Base-by-base conservation (phyloP, 768 basidiomycete genomes). In the Hemileccinum impolitum region DNA sequence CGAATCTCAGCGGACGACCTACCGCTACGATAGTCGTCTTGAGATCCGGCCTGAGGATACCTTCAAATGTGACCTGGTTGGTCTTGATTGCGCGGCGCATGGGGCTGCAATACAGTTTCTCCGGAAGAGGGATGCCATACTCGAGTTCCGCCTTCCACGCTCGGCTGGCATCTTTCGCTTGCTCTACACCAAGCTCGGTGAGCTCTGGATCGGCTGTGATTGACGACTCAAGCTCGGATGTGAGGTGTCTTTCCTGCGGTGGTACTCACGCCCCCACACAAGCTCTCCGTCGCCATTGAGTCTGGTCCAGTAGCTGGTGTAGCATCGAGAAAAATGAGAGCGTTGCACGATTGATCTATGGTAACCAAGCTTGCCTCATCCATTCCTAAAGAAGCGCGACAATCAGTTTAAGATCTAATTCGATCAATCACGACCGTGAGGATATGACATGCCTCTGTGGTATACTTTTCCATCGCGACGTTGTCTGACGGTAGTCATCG, bases 211-310 rank as follows among this genome's bases (percentile, higher is more conserved):
- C 86, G 23, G 87, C 84, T 84, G 48, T 50, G 53, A 17, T 44
- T 11, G 25, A 37, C 31, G 34, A 25, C 12, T 19, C 17, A 30
- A 37, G 35, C 8, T 43, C 18, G 17, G 34, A 53, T n/a, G 47
- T 18, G 17, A 52, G 26, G 26, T 34, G 31, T 10, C 1, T 7
- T 6, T 21, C 14, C 8, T 8, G 39, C 4, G 12, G 39, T 17
- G 38, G 9, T 17, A 77, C 85, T 63, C 56, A 85, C 85, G 88
- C 14, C 88, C 88, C 89, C 89, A 91, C 10, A 69, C 69, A 8
- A 87, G 63, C 40, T 83, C 78, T 15, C 73, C 84, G 51, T 90
- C 83, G 2, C 81, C 82, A 32, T 83, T 67, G 1, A 80, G 63
- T 59, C 72, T 82, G 0, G 81, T 70, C 80, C 81, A 88, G 28